A percentile compares a stretch with the other conserved stretches of the same genome.
Conservation (phyloP, 2,329 filamentous ascomycete genomes). For the Juglanconis juglandina region DNA sequence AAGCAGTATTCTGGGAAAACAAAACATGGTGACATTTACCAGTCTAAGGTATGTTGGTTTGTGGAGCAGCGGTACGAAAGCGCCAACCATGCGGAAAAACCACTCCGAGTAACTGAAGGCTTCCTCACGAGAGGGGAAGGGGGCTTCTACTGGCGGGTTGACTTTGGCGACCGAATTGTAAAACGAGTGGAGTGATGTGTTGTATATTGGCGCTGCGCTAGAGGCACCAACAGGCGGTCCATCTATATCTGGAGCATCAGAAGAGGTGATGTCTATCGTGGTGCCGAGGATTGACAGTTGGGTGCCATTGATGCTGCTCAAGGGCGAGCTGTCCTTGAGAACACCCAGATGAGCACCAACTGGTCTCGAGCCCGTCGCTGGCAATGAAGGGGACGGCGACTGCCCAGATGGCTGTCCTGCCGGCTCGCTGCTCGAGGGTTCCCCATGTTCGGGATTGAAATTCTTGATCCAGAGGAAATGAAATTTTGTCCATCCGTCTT, state of each 20-base stretch:
- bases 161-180: constrained; percentile 62
- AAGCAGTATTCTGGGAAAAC: not conserved
- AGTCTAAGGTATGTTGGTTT: constrained; percentile 68
- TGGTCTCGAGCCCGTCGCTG: constrained; percentile 31
- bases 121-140: constrained; percentile 61
- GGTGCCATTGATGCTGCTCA: constrained; percentile 73
- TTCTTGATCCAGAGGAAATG: constrained; percentile 34
- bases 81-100: constrained; percentile 71
- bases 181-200: constrained; percentile 71
- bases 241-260: constrained; percentile 63
- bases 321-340: constrained; percentile 57
- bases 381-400: constrained; percentile 13
- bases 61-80: constrained; percentile 74
- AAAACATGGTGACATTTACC: constrained; percentile 41
- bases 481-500: constrained; percentile 34
- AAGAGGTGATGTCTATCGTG: constrained; percentile 74
- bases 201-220: constrained; percentile 50
- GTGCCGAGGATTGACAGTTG: constrained; percentile 75
- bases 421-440: constrained; percentile 9
- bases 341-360: constrained; percentile 66
- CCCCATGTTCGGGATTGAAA: constrained; percentile 30
- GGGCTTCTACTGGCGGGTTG: constrained; percentile 53
- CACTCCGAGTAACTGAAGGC: constrained; percentile 68
- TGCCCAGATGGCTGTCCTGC: not conserved
- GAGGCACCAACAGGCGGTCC: constrained; percentile 48